Conservation (phyloP, 1,139 yeast species). For the Waltiozyma sp. region DNA sequence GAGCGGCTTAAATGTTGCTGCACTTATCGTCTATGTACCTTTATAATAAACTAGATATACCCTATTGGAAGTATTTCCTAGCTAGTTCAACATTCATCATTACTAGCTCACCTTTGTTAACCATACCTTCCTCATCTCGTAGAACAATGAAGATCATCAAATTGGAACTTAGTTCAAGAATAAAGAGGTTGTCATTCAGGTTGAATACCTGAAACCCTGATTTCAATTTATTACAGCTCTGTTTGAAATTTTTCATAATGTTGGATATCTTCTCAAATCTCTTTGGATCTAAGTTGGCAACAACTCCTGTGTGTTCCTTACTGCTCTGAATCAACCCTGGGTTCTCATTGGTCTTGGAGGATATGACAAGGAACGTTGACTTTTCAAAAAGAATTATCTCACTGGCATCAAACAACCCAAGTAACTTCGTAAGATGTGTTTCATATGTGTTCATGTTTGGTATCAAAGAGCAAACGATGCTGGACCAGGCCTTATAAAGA, state of each 20-base stretch:
- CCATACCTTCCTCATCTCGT: slow-evolving; percentile 15
- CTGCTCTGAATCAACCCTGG: slow-evolving; percentile 23
- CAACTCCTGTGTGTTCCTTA: slow-evolving; percentile 8
- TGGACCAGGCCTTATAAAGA: slow-evolving; percentile 93
- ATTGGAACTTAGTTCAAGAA: slow-evolving; percentile 32
- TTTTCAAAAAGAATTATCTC: slow-evolving; percentile 89
- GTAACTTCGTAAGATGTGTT: slow-evolving; percentile 63
- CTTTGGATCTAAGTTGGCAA: slow-evolving; percentile 52
- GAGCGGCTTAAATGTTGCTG: no score
- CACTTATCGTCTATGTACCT: no score
- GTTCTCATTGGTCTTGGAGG: slow-evolving; percentile 35
- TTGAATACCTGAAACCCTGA: slow-evolving; percentile 73
- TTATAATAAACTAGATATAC: no score
- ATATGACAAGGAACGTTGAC: slow-evolving; percentile 85
- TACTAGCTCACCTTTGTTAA: slow-evolving; percentile 12
- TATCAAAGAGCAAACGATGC: slow-evolving; percentile 85
- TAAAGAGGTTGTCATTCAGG: slow-evolving; percentile 52
- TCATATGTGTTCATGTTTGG: slow-evolving; percentile 85
- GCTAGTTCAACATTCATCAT: slow-evolving; percentile 28
- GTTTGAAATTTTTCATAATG: slow-evolving; percentile 89
- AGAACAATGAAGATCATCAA: slow-evolving; percentile 30
- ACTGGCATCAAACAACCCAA: slow-evolving; percentile 69
- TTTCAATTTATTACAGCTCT: slow-evolving; percentile 80
- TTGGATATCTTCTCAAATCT: slow-evolving; percentile 90
- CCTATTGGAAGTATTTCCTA: slow-evolving; percentile 23